Evolutionary conservation across 1,139 yeast species (phyloP), one percentile per base, ranked within the genome.

Genomic region (Meyerozyma carpophila): DNA sequence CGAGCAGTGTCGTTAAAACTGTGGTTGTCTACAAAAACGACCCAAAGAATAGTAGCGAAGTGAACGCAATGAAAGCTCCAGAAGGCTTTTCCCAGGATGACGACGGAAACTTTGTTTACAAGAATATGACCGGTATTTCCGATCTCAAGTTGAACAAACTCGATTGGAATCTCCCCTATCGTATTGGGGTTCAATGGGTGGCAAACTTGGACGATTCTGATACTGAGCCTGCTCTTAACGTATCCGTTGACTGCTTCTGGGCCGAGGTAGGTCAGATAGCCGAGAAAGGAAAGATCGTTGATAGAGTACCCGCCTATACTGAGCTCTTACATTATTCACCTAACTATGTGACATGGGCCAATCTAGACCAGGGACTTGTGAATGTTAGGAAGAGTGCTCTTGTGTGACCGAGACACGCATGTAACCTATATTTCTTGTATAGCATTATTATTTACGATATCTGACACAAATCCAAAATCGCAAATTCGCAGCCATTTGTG

Each of bases 141-240:
- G 73, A 71, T 43, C 54, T 86, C 5, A 75, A 75, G 39, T 59
- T 89, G 45, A 86, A 84, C 58, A 86, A 84, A 56, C 65, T 84
- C 31, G 72, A 76, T 53, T 83, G 88, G 82, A 65, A 75, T 13
- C 68, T 67, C 42, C 66, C 70, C 1, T 84, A 79, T 55, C 84
- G 75, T 50, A 50, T 89, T 41, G 86, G 83, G 2, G 57, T 89
- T 44, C 86, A 85, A 55, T 88, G 96, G 96, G 69, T 85, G 37
- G 95, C 95, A 4, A 75, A 75, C 45, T 70, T 83, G 47, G 70
- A 78, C 48, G 79, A 76, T 34, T 70, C 68, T 41, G 70, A 65
- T 21, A 64, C 59, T 18, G 63, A 57, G 13, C 71, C 66, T 20
- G 70, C 60, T 26, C 87, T 4, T 68, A 75, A 25, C 88, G 96